Percentiles rank a stretch among this genome's conserved stretches.
Conservation (phyloP, 306 rosid species). For the Albizia julibrissin region DNA sequence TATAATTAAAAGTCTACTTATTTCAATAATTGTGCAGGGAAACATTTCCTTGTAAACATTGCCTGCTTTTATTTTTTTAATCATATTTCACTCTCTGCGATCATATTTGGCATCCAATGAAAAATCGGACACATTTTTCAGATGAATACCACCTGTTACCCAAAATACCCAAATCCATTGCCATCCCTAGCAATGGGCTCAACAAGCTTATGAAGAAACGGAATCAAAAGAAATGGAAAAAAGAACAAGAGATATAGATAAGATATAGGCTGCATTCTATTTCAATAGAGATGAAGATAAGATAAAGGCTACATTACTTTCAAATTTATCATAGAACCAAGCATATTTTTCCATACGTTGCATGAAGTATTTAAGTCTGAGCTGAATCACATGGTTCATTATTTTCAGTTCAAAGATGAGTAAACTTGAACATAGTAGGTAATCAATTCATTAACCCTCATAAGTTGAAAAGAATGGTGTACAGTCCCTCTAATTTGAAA, state of each 20-base stretch:
- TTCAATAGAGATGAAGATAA: background rate
- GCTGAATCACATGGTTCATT: background rate
- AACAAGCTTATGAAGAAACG: slow-evolving; percentile 7
- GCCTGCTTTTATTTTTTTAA: too few species aligned
- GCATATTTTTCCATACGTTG: too few species aligned
- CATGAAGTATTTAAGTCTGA: too few species aligned
- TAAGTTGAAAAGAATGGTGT: background rate
- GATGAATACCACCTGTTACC: background rate
- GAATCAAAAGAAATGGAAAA: background rate
- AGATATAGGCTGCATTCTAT: slow-evolving; percentile 5
- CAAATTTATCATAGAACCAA: background rate
- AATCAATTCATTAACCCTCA: background rate
- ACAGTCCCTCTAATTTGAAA: background rate
- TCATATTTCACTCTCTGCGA: background rate
- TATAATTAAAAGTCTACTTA: too few species aligned
- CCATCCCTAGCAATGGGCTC: background rate
- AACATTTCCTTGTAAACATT: too few species aligned
- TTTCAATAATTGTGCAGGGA: too few species aligned
- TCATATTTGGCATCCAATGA: background rate
- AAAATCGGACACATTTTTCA: background rate
- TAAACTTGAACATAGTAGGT: background rate
- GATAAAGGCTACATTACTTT: background rate
- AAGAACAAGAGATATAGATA: slow-evolving; percentile 1
- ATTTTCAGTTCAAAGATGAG: background rate
- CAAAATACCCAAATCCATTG: background rate